These are phyloP conservation scores for Lactarius akahatsu DNA, from an alignment of 768 basidiomycete species.

Conservation along the genomic window DNA sequence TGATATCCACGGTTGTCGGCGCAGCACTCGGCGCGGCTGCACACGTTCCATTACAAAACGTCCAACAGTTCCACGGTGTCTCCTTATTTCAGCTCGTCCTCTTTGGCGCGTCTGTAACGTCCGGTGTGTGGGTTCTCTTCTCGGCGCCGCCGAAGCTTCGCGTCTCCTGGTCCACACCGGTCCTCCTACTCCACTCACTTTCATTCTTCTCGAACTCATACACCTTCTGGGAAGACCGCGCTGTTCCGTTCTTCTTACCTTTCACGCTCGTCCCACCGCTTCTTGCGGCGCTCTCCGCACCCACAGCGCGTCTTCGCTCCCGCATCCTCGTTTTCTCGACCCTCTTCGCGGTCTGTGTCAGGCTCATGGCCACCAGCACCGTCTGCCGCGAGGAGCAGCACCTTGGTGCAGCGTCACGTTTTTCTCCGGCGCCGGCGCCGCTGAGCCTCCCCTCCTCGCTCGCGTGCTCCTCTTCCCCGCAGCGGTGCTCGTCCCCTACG, in stretches of 20 bases:
- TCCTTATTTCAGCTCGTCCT: constrained; percentile 17
- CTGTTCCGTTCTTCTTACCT: constrained; percentile 71
- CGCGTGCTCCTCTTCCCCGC: constrained; percentile 57
- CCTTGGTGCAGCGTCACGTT: constrained; percentile 87
- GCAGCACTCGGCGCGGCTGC: constrained; percentile 11
- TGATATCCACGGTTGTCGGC: constrained; percentile 8
- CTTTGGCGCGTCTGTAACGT: constrained; percentile 37
- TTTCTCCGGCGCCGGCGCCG: constrained; percentile 69
- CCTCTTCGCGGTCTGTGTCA: constrained; percentile 63
- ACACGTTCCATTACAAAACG: neutral
- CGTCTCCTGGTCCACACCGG: constrained; percentile 38
- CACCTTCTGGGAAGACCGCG: constrained; percentile 95
- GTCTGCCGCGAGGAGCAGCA: constrained; percentile 95
- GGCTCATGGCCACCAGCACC: constrained; percentile 79
- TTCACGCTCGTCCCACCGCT: constrained; percentile 62
- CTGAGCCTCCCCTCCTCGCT: constrained; percentile 60
- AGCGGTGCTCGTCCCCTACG: constrained; percentile 56
- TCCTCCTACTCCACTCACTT: constrained; percentile 65
- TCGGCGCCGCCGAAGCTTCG: constrained; percentile 22
- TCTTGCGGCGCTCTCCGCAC: constrained; percentile 63
- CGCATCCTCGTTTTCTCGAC: constrained; percentile 74
- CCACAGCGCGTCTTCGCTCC: constrained; percentile 63
- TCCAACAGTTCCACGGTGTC: constrained; percentile 30
- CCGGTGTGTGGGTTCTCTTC: constrained; percentile 36
- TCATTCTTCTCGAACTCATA: constrained; percentile 93